A percentile compares a stretch with the other conserved stretches of the same genome.
phyloP scores from a whole-genome alignment of 768 basidiomycete genomes.

The Lentinus tigrinus region DNA sequence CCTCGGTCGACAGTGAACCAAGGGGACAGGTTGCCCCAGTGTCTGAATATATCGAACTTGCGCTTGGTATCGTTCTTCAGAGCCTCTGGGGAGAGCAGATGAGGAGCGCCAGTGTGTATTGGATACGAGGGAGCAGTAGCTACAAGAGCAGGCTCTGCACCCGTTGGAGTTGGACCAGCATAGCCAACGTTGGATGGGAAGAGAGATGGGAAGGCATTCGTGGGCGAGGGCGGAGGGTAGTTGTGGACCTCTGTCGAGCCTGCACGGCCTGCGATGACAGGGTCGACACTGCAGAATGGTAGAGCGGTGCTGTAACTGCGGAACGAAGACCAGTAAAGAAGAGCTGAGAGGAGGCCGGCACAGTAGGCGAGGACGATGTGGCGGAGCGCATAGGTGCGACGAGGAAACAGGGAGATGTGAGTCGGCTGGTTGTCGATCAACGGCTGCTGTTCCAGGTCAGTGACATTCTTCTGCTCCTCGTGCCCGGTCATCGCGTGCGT shows the following conservation, averaged over 20 bases:
- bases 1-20: constrained; percentile 45
- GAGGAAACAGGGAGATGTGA: not conserved
- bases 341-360: constrained; percentile 50
- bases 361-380: constrained; percentile 19
- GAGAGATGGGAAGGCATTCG: constrained; percentile 65
- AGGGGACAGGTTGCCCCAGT: constrained; percentile 50
- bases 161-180: constrained; percentile 76
- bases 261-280: constrained; percentile 28
- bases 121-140: constrained; percentile 76
- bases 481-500: no score
- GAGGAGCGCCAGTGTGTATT: constrained; percentile 65
- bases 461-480: no score
- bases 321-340: constrained; percentile 46
- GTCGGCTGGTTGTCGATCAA: no score
- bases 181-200: constrained; percentile 81
- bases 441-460: no score
- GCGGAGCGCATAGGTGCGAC: not conserved
- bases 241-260: constrained; percentile 68
- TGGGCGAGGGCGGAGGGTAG: constrained; percentile 71
- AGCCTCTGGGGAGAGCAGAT: constrained; percentile 47
- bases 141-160: constrained; percentile 71
- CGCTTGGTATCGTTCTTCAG: constrained; percentile 21
- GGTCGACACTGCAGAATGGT: constrained; percentile 20
- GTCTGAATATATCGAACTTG: constrained; percentile 40
- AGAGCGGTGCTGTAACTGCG: constrained; percentile 29